phyloP scores from a whole-genome alignment of 495 filamentous ascomycete species.

The Penicillium crystallinum region DNA sequence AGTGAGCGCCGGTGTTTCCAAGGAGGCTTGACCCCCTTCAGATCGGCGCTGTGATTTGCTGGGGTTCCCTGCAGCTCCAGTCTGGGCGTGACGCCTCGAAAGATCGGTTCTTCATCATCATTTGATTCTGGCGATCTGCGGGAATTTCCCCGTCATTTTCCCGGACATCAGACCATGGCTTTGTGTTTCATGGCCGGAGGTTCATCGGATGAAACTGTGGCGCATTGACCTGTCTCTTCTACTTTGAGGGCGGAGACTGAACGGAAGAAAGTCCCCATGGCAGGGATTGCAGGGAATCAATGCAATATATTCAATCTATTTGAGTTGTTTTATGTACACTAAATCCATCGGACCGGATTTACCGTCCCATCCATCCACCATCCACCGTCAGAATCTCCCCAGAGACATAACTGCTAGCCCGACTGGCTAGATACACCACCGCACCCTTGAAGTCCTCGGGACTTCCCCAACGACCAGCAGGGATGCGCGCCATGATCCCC shows the following conservation, averaged over 20 bases:
- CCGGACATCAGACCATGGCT: neutral
- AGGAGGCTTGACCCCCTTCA: slow-evolving; percentile 1
- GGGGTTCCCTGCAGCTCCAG: slow-evolving; percentile 6
- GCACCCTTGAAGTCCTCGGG: slow-evolving; percentile 89
- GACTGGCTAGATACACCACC: slow-evolving; percentile 71
- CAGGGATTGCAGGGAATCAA: neutral
- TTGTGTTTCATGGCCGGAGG: neutral
- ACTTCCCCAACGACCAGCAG: slow-evolving; percentile 77
- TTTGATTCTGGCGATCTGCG: no score
- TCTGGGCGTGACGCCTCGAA: slow-evolving; percentile 17
- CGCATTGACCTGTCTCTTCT: neutral
- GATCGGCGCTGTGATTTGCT: slow-evolving; percentile 10
- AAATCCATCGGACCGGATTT: slow-evolving; percentile 8
- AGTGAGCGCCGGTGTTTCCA: slow-evolving; percentile 13
- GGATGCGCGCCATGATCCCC: slow-evolving; percentile 77
- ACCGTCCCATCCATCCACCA: slow-evolving; percentile 93
- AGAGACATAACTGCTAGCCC: slow-evolving; percentile 72
- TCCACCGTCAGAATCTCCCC: slow-evolving; percentile 80
- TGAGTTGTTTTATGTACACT: neutral
- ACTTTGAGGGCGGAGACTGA: neutral
- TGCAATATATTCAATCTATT: neutral
- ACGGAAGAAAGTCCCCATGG: neutral
- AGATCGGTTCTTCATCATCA: neutral
- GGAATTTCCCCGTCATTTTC: no score
- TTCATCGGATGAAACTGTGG: neutral